phyloP scores from a whole-genome alignment of 2,329 filamentous ascomycete species.

The Teratosphaeria gauchensis region DNA sequence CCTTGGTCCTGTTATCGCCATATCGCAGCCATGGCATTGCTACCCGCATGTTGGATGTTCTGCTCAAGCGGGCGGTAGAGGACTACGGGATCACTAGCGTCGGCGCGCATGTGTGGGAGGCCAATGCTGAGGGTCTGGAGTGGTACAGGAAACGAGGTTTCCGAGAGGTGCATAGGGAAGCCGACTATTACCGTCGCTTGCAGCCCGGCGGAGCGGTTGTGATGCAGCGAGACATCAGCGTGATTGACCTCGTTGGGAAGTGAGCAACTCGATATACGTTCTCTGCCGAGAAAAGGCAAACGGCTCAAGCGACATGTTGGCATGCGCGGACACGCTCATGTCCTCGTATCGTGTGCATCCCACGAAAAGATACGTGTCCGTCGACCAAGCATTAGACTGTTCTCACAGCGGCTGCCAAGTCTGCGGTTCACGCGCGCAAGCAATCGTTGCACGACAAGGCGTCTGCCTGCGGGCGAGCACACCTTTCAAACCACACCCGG shows the following conservation, averaged over 20 bases:
- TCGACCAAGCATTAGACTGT: too few species aligned
- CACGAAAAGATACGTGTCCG: too few species aligned
- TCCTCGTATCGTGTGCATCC: too few species aligned
- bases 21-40: slow-evolving; percentile 51
- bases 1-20: slow-evolving; percentile 49
- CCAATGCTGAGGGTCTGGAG: slow-evolving; percentile 48
- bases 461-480: too few species aligned
- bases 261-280: neutral
- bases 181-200: slow-evolving; percentile 50
- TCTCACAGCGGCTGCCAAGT: neutral
- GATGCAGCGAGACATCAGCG: slow-evolving; percentile 33
- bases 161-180: slow-evolving; percentile 39
- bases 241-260: slow-evolving; percentile 12
- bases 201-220: slow-evolving; percentile 45
- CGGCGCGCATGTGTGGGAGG: slow-evolving; percentile 56
- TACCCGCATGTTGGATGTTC: slow-evolving; percentile 39
- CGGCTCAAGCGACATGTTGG: too few species aligned
- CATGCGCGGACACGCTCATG: too few species aligned
- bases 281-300: too few species aligned
- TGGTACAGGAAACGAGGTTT: slow-evolving; percentile 55
- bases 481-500: too few species aligned
- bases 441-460: neutral
- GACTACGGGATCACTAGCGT: slow-evolving; percentile 43
- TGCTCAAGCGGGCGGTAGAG: slow-evolving; percentile 29
- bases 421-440: neutral